Conservation (phyloP, 371 early-diverging fungal species). For the Mucor saturninus region DNA sequence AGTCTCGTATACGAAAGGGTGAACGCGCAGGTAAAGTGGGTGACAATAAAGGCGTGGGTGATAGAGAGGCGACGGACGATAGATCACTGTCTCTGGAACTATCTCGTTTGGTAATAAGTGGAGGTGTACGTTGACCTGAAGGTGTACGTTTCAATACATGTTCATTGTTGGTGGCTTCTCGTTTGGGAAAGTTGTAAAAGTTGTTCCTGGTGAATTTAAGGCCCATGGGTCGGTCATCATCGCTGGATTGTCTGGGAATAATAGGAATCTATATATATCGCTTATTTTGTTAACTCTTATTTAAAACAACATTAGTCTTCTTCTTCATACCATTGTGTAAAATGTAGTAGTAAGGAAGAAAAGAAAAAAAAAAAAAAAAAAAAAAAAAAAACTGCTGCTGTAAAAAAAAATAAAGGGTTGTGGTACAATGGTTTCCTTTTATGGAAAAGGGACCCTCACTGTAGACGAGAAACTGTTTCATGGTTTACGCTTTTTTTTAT, state of each 20-base stretch:
- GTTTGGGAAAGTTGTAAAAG: conserved; percentile 27
- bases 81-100: conserved; percentile 4
- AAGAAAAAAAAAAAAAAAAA: no score
- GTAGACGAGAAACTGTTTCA: no score
- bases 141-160: conserved; percentile 9
- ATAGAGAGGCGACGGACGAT: conserved; percentile 4
- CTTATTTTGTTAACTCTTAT: no score
- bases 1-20: conserved; percentile 51
- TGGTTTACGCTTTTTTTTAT: no score
- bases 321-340: no score
- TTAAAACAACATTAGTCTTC: no score
- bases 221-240: conserved; percentile 35
- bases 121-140: not conserved
- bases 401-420: no score
- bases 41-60: conserved; percentile 20
- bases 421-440: no score
- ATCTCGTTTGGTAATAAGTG: conserved; percentile 6
- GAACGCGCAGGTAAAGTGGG: conserved; percentile 48
- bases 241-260: conserved; percentile 25
- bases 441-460: no score
- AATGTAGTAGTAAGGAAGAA: no score
- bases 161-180: not conserved
- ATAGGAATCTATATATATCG: conserved; percentile 21
- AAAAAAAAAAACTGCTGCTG: no score
- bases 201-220: conserved; percentile 31